Evolutionary conservation across 176 grass and related monocot genomes (phyloP), one percentile per base, ranked within the genome.

Genomic region (Cenchrus purpureus): DNA sequence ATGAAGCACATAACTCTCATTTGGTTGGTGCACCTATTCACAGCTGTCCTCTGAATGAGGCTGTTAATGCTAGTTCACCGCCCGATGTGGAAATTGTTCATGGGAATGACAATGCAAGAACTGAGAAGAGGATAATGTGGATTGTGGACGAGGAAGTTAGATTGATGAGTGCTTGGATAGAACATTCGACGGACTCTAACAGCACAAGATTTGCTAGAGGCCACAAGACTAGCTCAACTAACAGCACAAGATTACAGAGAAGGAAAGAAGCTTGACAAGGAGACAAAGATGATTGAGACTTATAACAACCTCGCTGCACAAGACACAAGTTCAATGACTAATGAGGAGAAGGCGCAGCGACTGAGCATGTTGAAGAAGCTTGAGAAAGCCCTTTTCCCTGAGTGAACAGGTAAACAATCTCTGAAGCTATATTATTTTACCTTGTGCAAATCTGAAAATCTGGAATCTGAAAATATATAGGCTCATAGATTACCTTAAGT

Each of bases 271-370:
- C 5, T 72, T 50, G 69, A 74, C 12, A 74, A 74, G 54, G 71
- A 53, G 14, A 54, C 49, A 54, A 54, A 74, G 49, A 74, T 74
- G 71, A 74, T 74, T 49, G 49, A 74, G 0, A 5, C 71, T 54
- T 74, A 54, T 16, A 31, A 52, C 8, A 52, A 0, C 5, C 48
- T 73, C 46, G 16, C 29, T 48, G 14, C 71, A 52, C 13, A 73
- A 73, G 71, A 32, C 53, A 73, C 71, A 73, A 53, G 71, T 73
- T 31, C 11, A 53, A 31, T 53, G 71, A 53, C 48, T 53, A 25
- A 12, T 73, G 48, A 31, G 2, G 48, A 73, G 53, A 73, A 73
- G 48, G 71, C 22, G 0, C 5, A 53, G 22, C 49, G 71, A 8
- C 12, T 53, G 53, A 5, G 0, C 53, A 12, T 10, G 1, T 43